Conservation (phyloP, 192 early-diverging fungal species). For the Backusella liffmaniae region DNA sequence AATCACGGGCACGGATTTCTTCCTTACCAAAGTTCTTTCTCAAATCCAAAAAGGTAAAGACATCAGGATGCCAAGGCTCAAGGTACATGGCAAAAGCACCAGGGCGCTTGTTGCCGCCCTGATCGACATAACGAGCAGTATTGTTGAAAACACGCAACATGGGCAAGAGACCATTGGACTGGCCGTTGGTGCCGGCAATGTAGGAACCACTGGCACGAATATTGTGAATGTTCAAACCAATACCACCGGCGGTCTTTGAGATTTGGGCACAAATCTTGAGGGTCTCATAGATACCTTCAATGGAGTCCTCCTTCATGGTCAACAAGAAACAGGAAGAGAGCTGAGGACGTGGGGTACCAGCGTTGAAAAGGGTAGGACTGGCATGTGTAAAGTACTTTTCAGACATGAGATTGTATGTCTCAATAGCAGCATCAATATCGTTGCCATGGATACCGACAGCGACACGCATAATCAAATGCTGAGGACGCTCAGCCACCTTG, state of each 20-base stretch:
- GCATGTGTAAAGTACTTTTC: constrained; percentile 96
- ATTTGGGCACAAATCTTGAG: constrained; percentile 97
- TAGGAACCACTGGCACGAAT: constrained; percentile 94
- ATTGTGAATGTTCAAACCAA: constrained; percentile 96
- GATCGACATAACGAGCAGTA: constrained; percentile 98
- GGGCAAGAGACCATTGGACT: constrained; percentile 94
- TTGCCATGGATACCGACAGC: constrained; percentile 94
- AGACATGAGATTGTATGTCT: constrained; percentile 93
- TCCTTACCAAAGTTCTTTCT: constrained; percentile 99
- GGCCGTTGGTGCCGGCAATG: constrained; percentile 97
- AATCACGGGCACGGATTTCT: constrained; percentile 92
- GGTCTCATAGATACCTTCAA: constrained; percentile 98
- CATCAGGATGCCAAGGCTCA: constrained; percentile 98
- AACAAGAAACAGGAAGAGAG: constrained; percentile 94
- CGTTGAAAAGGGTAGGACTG: constrained; percentile 96
- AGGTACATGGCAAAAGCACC: constrained; percentile 98
- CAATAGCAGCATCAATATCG: constrained; percentile 88
- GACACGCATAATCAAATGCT: constrained; percentile 99
- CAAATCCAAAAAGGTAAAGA: constrained; percentile 95
- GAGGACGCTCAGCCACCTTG: constrained; percentile 90
- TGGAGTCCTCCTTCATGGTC: constrained; percentile 95
- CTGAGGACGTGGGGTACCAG: constrained; percentile 95
- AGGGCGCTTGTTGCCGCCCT: constrained; percentile 98
- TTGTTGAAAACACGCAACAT: constrained; percentile 99
- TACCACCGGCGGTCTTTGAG: constrained; percentile 96